Conservation (phyloP, 2,329 filamentous ascomycete genomes). For the Shiraia bambusicola region DNA sequence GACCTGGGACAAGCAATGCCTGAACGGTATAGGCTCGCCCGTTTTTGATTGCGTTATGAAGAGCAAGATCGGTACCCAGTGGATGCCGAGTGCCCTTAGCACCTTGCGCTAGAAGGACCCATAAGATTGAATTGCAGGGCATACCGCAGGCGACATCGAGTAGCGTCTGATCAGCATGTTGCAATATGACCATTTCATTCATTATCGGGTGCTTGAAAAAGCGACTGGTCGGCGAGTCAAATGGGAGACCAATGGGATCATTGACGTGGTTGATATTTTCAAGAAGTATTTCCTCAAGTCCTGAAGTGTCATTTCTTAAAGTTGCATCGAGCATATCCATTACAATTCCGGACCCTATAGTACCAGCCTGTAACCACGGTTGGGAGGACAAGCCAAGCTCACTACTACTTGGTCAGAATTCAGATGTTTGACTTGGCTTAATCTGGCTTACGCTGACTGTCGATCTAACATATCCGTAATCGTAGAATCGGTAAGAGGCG, state of each 20-base stretch:
- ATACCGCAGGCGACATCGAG: conserved; percentile 38
- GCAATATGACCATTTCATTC: conserved; percentile 27
- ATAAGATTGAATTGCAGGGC: conserved; percentile 28
- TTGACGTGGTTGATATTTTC: conserved; percentile 30
- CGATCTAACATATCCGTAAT: conserved; percentile 13
- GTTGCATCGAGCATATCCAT: conserved; percentile 34
- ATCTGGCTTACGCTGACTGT: conserved; percentile 9
- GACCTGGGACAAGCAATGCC: conserved; percentile 22
- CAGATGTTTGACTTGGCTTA: not conserved
- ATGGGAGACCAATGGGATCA: conserved; percentile 32
- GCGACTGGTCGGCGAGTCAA: conserved; percentile 21
- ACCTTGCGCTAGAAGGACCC: conserved; percentile 31
- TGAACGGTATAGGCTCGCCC: conserved; percentile 33
- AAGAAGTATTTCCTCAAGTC: conserved; percentile 30
- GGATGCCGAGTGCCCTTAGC: conserved; percentile 35
- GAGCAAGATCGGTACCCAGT: conserved; percentile 33
- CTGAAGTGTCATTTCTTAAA: conserved; percentile 24
- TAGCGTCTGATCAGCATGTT: conserved; percentile 35
- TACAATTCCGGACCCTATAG: conserved; percentile 13
- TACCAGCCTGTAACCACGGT: conserved; percentile 17
- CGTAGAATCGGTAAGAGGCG: conserved; percentile 8
- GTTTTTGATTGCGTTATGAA: conserved; percentile 43
- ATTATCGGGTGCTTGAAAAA: conserved; percentile 33
- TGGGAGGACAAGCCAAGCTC: conserved; percentile 11
- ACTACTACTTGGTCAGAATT: conserved; percentile 3